Conservation (phyloP, 1,139 yeast species). For the Taphrina pruni region DNA sequence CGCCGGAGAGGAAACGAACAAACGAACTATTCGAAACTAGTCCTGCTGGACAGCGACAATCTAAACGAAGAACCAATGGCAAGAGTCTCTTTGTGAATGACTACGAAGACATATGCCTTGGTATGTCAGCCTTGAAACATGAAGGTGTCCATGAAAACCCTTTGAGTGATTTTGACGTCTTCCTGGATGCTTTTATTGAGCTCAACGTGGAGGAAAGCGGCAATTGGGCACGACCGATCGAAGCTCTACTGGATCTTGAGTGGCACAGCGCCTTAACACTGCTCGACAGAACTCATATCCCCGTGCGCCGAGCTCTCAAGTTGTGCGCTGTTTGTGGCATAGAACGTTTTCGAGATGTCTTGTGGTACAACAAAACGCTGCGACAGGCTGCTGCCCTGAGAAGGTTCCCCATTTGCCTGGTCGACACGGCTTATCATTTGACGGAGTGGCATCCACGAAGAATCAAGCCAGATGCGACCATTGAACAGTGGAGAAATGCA, state of each 20-base stretch:
- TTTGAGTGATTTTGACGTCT: not conserved
- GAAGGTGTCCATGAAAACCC: not conserved
- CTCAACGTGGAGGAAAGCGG: slow-evolving; percentile 1
- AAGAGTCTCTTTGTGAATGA: not conserved
- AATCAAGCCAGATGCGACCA: not conserved
- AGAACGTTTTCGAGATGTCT: slow-evolving; percentile 7
- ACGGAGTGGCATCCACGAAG: slow-evolving; percentile 13
- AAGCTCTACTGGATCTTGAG: slow-evolving; percentile 10
- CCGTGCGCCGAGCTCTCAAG: not conserved
- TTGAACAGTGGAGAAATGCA: not conserved
- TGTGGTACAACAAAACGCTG: slow-evolving; percentile 11
- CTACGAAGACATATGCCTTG: slow-evolving; percentile 12
- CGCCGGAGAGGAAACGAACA: not conserved
- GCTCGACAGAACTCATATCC: not conserved
- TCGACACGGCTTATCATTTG: slow-evolving; percentile 9
- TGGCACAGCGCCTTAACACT: not conserved
- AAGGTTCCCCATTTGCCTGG: slow-evolving; percentile 13
- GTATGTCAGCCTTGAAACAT: slow-evolving; percentile 2
- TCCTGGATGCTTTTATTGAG: slow-evolving; percentile 8
- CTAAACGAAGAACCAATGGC: not conserved
- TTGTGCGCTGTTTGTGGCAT: slow-evolving; percentile 9
- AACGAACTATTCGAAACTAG: not conserved
- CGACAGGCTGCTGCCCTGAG: not conserved
- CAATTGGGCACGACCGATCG: not conserved
- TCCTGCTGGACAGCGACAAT: not conserved